Percentiles rank a stretch among this genome's conserved stretches.
Conservation (phyloP, 2,329 filamentous ascomycete genomes). For the Xylaria sp. region DNA sequence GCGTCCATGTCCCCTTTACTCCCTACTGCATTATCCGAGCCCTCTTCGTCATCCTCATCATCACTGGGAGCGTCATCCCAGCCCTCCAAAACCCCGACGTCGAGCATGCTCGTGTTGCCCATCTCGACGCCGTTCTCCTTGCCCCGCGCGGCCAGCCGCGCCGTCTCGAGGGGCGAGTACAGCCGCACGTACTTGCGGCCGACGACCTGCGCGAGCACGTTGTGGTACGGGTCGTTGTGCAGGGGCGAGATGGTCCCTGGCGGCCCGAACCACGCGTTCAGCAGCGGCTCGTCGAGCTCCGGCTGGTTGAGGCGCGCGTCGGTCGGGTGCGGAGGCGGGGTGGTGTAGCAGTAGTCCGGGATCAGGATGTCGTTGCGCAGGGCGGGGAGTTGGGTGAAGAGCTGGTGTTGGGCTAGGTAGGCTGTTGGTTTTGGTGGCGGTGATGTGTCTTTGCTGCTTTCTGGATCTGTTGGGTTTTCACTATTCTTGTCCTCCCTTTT, state of each 20-base stretch:
- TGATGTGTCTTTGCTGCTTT: not conserved
- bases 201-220: conserved; percentile 88
- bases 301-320: conserved; percentile 52
- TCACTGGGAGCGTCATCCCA: conserved; percentile 58
- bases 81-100: conserved; percentile 76
- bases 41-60: conserved; percentile 30
- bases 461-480: not conserved
- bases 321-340: conserved; percentile 67
- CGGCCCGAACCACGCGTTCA: conserved; percentile 96
- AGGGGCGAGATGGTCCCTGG: conserved; percentile 88
- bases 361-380: conserved; percentile 80
- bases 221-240: conserved; percentile 94
- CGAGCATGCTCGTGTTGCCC: conserved; percentile 87
- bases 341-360: conserved; percentile 86
- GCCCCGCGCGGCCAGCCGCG: conserved; percentile 69
- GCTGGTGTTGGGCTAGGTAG: conserved; percentile 92
- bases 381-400: conserved; percentile 83
- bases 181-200: conserved; percentile 92
- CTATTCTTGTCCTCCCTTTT: too few relatives aligned
- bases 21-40: conserved; percentile 41
- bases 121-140: conserved; percentile 82
- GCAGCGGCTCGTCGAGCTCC: conserved; percentile 68
- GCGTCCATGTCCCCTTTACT: conserved; percentile 49
- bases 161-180: conserved; percentile 75
- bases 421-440: conserved; percentile 60